Percentiles rank a stretch among this genome's conserved stretches.
These are phyloP conservation scores for Amphicarpaea edgeworthii DNA, from an alignment of 306 rosid genomes.

Conservation along the genomic window DNA sequence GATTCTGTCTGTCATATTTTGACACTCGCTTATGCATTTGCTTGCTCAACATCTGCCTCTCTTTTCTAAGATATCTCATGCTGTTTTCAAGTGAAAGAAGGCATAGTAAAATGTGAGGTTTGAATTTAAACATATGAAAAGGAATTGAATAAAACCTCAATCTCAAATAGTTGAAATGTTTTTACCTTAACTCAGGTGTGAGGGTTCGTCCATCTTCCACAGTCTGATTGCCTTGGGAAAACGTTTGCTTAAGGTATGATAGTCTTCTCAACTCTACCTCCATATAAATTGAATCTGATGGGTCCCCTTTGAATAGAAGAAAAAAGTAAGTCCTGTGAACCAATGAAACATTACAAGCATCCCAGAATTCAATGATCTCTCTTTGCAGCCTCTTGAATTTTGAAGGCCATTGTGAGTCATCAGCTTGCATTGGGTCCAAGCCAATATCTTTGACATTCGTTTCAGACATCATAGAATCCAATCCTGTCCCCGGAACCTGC, in stretches of 20 bases:
- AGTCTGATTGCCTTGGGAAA: conserved; percentile 59
- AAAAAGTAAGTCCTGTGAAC: conserved; percentile 96
- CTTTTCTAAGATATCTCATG: conserved; percentile 64
- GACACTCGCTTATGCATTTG: conserved; percentile 75
- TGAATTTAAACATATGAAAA: background rate
- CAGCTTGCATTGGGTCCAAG: conserved; percentile 71
- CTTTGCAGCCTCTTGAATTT: conserved; percentile 81
- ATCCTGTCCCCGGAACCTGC: conserved; percentile 59
- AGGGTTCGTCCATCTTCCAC: conserved; percentile 68
- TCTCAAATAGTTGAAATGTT: conserved; percentile 3
- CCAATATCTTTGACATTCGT: conserved; percentile 75
- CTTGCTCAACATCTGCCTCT: conserved; percentile 85
- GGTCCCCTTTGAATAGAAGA: conserved; percentile 84
- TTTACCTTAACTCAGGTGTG: conserved; percentile 73
- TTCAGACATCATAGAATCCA: conserved; percentile 32
- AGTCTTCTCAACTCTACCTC: conserved; percentile 90
- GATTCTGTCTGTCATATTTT: conserved; percentile 64
- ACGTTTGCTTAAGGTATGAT: conserved; percentile 72
- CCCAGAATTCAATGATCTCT: conserved; percentile 85
- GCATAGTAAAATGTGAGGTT: conserved; percentile 1
- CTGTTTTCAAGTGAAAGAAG: conserved; percentile 55
- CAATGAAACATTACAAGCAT: conserved; percentile 83
- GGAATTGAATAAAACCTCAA: conserved; percentile 1
- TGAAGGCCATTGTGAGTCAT: conserved; percentile 74
- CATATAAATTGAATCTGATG: conserved; percentile 80